phyloP scores from a whole-genome alignment of 2,329 filamentous ascomycete genomes.

The Neofusicoccum cordaticola region DNA sequence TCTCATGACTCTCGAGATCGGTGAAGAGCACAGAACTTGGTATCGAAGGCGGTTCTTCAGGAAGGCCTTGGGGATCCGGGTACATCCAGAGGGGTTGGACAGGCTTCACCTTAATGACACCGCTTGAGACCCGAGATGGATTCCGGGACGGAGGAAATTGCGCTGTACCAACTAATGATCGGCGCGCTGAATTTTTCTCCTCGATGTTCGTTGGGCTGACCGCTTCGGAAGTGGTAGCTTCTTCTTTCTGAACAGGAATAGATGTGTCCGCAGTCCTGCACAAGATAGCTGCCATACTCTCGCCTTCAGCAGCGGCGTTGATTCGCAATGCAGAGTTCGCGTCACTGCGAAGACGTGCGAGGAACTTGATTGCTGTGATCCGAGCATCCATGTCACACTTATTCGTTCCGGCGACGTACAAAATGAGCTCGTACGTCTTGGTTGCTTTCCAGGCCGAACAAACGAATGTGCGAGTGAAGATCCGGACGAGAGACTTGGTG shows the following conservation, averaged over 20 bases:
- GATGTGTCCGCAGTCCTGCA: conserved; percentile 60
- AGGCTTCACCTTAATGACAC: conserved; percentile 24
- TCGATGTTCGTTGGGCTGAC: background rate
- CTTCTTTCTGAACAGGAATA: conserved; percentile 40
- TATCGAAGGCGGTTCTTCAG: conserved; percentile 49
- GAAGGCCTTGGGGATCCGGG: conserved; percentile 38
- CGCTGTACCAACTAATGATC: background rate
- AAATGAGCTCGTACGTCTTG: conserved; percentile 38
- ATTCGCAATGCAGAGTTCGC: conserved; percentile 75
- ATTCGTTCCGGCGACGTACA: conserved; percentile 31
- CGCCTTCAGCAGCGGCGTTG: conserved; percentile 66
- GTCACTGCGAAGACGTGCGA: conserved; percentile 82
- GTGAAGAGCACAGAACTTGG: conserved; percentile 53
- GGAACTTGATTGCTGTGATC: conserved; percentile 38
- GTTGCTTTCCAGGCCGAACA: conserved; percentile 63
- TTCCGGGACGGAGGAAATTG: background rate
- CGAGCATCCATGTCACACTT: conserved; percentile 36
- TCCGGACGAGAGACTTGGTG: conserved; percentile 66
- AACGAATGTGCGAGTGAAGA: conserved; percentile 74
- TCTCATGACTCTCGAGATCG: conserved; percentile 35
- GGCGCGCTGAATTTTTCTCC: background rate
- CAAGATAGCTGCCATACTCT: conserved; percentile 68
- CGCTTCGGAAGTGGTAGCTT: conserved; percentile 20
- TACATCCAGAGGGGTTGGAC: conserved; percentile 55
- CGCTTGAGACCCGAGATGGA: background rate